Conservation (phyloP, 257 asterid species). For the Solanum tacnaense region DNA sequence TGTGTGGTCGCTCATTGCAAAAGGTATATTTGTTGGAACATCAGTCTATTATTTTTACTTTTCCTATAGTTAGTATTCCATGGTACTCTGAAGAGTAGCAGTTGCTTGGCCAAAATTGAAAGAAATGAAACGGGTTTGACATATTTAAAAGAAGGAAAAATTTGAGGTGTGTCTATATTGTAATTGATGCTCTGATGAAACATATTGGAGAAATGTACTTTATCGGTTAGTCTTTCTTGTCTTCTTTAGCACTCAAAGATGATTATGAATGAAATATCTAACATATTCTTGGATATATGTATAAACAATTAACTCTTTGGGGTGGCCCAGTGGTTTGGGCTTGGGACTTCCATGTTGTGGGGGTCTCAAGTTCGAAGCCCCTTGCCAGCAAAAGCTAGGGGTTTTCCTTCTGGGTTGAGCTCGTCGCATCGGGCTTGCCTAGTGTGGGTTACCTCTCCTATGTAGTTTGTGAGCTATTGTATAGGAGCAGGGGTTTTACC, state of each 20-base stretch:
- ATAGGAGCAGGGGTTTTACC: too few relatives aligned
- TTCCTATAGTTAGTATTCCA: not conserved
- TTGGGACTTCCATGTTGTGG: too few relatives aligned
- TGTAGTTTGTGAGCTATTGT: too few relatives aligned
- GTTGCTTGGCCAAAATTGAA: not conserved
- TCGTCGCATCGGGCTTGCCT: too few relatives aligned
- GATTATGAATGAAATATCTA: not conserved
- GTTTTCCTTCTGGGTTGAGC: too few relatives aligned
- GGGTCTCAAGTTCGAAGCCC: too few relatives aligned
- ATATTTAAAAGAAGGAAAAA: not conserved
- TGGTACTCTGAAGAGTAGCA: not conserved
- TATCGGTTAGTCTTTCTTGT: not conserved
- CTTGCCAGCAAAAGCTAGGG: too few relatives aligned
- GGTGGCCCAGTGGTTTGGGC: too few relatives aligned
- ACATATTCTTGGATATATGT: not conserved
- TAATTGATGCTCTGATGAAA: not conserved
- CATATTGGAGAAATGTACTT: not conserved
- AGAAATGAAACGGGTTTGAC: not conserved
- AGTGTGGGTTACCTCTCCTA: too few relatives aligned
- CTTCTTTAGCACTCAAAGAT: not conserved
- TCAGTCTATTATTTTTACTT: not conserved
- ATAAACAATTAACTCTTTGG: not conserved
- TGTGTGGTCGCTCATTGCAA: constrained; percentile 69
- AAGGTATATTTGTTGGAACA: constrained; percentile 38
- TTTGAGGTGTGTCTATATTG: not conserved